Percentiles rank a stretch among this genome's conserved stretches.
Conservation (phyloP, 2,329 filamentous ascomycete genomes). For the Alternaria conjuncta region DNA sequence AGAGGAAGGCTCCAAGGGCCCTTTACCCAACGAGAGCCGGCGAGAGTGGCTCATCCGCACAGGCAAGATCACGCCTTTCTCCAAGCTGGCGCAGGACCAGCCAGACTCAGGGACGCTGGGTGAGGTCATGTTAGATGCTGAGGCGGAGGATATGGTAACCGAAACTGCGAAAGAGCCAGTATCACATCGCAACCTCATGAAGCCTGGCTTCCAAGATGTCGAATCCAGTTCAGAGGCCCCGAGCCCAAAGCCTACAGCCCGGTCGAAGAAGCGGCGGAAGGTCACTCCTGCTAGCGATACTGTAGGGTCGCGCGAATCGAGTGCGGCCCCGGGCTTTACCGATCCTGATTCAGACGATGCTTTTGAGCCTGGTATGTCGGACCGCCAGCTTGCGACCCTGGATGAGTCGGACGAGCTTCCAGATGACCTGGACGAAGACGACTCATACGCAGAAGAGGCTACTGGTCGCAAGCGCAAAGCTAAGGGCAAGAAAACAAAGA, state of each 20-base stretch:
- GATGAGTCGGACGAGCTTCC: constrained; percentile 48
- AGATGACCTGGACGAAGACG: constrained; percentile 45
- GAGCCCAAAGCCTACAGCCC: constrained; percentile 35
- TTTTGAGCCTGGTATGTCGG: constrained; percentile 51
- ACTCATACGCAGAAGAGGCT: constrained; percentile 48
- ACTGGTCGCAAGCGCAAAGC: constrained; percentile 50
- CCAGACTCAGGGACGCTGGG: constrained; percentile 73
- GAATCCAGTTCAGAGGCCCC: constrained; percentile 38
- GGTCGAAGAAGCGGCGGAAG: constrained; percentile 52
- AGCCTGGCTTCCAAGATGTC: constrained; percentile 54
- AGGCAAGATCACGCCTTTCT: constrained; percentile 96
- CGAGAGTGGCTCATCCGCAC: constrained; percentile 92
- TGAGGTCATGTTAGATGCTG: constrained; percentile 80
- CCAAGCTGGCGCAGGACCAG: constrained; percentile 72
- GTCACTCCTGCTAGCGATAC: constrained; percentile 15
- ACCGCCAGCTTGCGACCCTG: constrained; percentile 47
- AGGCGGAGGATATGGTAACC: constrained; percentile 68
- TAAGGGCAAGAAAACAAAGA: constrained; percentile 35
- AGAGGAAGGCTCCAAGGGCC: constrained; percentile 60
- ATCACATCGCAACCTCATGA: constrained; percentile 57
- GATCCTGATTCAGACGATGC: constrained; percentile 50
- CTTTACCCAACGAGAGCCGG: constrained; percentile 79
- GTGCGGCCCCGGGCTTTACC: constrained; percentile 23
- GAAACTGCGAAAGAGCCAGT: constrained; percentile 49
- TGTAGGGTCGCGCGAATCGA: constrained; percentile 21